These are phyloP conservation scores for Alternaria tenuissima DNA, from an alignment of 2,329 filamentous ascomycete genomes.

Conservation along the genomic window DNA sequence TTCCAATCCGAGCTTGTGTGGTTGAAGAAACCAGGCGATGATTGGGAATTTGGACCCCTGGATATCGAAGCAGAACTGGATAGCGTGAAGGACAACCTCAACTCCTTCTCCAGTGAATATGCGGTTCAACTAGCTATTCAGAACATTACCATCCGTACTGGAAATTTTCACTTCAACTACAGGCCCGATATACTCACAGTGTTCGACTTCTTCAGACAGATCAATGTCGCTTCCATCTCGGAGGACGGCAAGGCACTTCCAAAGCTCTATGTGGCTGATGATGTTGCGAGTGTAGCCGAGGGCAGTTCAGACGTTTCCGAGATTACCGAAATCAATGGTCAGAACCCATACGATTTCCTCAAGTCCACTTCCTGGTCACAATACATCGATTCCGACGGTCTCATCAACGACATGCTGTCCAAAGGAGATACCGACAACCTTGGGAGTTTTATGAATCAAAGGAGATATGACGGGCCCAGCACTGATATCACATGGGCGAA, in stretches of 20 bases:
- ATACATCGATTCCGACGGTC: conserved; percentile 34
- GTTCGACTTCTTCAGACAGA: conserved; percentile 26
- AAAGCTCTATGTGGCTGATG: conserved; percentile 41
- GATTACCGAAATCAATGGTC: conserved; percentile 36
- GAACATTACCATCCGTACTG: conserved; percentile 32
- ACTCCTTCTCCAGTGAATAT: conserved; percentile 46
- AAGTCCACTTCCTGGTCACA: conserved; percentile 27
- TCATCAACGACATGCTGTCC: conserved; percentile 31
- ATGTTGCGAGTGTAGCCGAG: conserved; percentile 23
- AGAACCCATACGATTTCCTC: conserved; percentile 36
- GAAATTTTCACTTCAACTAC: conserved; percentile 42
- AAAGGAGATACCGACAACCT: conserved; percentile 32
- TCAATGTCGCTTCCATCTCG: conserved; percentile 40
- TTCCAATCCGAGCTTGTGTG: conserved; percentile 50
- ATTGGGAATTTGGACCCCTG: conserved; percentile 43
- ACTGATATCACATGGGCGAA: conserved; percentile 46
- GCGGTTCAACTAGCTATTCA: conserved; percentile 47
- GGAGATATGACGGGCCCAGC: conserved; percentile 30
- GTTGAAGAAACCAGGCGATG: conserved; percentile 44
- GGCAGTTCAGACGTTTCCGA: conserved; percentile 33
- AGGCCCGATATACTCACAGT: conserved; percentile 38
- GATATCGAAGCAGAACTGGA: conserved; percentile 49
- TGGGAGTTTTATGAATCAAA: conserved; percentile 28
- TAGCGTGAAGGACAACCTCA: conserved; percentile 40
- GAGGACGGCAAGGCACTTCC: conserved; percentile 44